Percentiles rank a stretch among this genome's conserved stretches.
Evolutionary conservation across 306 rosid genomes (phyloP).

Genomic region (Lupinus albus): DNA sequence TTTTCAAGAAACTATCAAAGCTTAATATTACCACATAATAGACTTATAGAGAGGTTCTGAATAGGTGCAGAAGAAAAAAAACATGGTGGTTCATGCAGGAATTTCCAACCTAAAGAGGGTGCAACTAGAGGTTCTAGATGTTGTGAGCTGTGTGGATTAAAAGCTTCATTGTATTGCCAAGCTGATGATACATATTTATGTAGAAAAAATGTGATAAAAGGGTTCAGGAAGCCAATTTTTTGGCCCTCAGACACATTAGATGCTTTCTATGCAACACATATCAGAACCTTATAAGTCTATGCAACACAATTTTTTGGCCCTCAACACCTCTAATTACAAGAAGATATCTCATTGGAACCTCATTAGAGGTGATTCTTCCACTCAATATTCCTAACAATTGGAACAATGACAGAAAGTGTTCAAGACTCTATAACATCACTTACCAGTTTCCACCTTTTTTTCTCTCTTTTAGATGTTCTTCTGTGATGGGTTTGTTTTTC

Average conservation of each 20-base stretch:
- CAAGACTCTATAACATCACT: slow-evolving; percentile 39
- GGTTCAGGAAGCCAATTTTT: slow-evolving; percentile 79
- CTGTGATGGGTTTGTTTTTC: neutral
- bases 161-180: slow-evolving; percentile 71
- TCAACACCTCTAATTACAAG: too few species aligned
- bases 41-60: slow-evolving; percentile 30
- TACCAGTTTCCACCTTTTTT: slow-evolving; percentile 36
- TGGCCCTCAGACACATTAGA: slow-evolving; percentile 71
- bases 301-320: too few species aligned
- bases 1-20: slow-evolving; percentile 32
- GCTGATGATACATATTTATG: slow-evolving; percentile 83
- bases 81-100: slow-evolving; percentile 31
- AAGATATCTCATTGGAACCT: slow-evolving; percentile 61
- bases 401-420: slow-evolving; percentile 34
- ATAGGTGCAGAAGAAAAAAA: slow-evolving; percentile 52
- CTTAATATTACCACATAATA: slow-evolving; percentile 11
- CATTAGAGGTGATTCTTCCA: slow-evolving; percentile 59
- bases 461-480: slow-evolving; percentile 8
- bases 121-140: slow-evolving; percentile 34
- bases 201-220: slow-evolving; percentile 62
- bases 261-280: slow-evolving; percentile 74
- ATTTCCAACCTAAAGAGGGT: slow-evolving; percentile 27
- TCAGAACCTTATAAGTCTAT: slow-evolving; percentile 64
- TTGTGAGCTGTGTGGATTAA: slow-evolving; percentile 68
- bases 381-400: slow-evolving; percentile 42